phyloP scores from a whole-genome alignment of 2,329 filamentous ascomycete genomes.

The Ilyonectria destructans region DNA sequence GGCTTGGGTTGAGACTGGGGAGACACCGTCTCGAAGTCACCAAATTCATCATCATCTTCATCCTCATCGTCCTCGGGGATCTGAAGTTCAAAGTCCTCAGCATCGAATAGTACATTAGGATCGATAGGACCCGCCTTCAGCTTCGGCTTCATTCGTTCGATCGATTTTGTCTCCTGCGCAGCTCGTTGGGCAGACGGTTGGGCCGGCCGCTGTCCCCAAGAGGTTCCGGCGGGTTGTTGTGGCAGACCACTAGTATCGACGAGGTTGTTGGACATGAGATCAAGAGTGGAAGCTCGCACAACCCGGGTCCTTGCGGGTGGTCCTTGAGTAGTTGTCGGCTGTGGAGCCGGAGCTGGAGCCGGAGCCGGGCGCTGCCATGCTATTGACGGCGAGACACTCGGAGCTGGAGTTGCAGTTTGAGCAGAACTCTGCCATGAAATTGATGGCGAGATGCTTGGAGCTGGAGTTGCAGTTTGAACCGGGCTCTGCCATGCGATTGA shows the following conservation, averaged over 20 bases:
- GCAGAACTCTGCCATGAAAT: slow-evolving; percentile 18
- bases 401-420: not conserved
- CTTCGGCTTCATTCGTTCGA: slow-evolving; percentile 43
- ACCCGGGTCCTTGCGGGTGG: slow-evolving; percentile 42
- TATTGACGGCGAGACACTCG: slow-evolving; percentile 34
- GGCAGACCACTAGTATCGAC: slow-evolving; percentile 55
- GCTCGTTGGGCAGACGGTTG: slow-evolving; percentile 24
- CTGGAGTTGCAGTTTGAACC: slow-evolving; percentile 16
- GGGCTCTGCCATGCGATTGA: slow-evolving; percentile 37
- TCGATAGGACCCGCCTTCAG: slow-evolving; percentile 52
- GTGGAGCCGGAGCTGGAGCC: slow-evolving; percentile 26
- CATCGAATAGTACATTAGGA: slow-evolving; percentile 78
- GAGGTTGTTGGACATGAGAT: slow-evolving; percentile 69
- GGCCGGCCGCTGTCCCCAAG: slow-evolving; percentile 29
- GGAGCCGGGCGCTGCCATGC: slow-evolving; percentile 38
- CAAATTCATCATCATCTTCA: slow-evolving; percentile 64
- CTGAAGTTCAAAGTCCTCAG: slow-evolving; percentile 67
- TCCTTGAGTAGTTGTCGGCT: slow-evolving; percentile 22
- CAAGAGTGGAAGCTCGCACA: slow-evolving; percentile 67
- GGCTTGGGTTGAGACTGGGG: slow-evolving; percentile 26
- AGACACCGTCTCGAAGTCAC: slow-evolving; percentile 71
- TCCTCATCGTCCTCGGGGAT: slow-evolving; percentile 61
- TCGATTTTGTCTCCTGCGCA: slow-evolving; percentile 6
- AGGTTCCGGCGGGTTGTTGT: slow-evolving; percentile 21
- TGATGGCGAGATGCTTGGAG: slow-evolving; percentile 4